Evolutionary conservation across 345 rosid genomes (phyloP), one percentile per base, ranked within the genome.

Genomic region (Microthlaspi erraticum): DNA sequence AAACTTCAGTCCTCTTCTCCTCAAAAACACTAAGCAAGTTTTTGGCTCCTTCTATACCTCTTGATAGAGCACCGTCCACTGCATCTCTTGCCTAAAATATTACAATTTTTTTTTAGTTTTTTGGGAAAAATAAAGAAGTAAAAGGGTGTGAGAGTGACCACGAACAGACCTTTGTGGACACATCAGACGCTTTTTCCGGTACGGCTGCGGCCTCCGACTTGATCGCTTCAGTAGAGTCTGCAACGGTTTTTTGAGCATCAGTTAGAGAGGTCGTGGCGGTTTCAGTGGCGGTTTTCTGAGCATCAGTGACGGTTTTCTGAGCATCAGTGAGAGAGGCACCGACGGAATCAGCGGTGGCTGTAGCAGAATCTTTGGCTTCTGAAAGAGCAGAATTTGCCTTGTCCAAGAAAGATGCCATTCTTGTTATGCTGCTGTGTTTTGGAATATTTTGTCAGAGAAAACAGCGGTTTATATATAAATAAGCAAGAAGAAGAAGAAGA

Each of bases 21-120:
- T 76, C 79, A 5, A 70, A 17, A 56, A 16, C 45, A 1, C 58
- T 55, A 49, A 76, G 23, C 23, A 70, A 42, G 33, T 19, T 2
- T 7, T 76, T 70, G 13, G 76, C 67, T 57, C 71, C 79, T 57
- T 70, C 76, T 16, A 76, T 33, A 19, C 76, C 76, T 70, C 6
- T 70, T 16, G 79, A 76, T 9, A 76, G 0, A 56, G 41, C 71
- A 7, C 23, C 64, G 34, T 70, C 79, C 18, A 76, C 62, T 32
- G 8, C 76, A 17, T 64, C 76, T 44, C 5, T 64, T 12, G 75
- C 76, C 79, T 76, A 23, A 64, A 64, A 66, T 53, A 42, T 2
- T 8, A 60, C 14, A 61, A 75, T 18, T 13, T 2, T 58, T 44
- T 34, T 2, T 53, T 55, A 45, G 9, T 2, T 23, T 14, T 55